Conservation (phyloP, 208 protist species). For the Phytomonas sp. region DNA sequence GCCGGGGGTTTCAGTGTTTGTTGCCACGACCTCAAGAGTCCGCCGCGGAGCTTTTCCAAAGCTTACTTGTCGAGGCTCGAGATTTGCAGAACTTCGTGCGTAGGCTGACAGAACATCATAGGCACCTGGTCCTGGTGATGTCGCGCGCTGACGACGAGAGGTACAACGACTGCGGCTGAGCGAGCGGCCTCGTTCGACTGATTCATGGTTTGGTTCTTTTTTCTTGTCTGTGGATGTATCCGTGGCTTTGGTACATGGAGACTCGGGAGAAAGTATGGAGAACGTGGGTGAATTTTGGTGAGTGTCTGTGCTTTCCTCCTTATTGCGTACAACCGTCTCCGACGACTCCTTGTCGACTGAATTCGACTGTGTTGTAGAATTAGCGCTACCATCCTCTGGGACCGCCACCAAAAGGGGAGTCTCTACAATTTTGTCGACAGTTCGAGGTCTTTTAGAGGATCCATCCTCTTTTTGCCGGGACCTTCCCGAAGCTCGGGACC, state of each 20-base stretch:
- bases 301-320: background rate
- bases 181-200: background rate
- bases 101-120: conserved; percentile 46
- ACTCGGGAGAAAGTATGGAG: background rate
- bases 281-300: background rate
- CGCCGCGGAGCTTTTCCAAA: background rate
- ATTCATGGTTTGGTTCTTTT: background rate
- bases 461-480: background rate
- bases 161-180: conserved; percentile 12
- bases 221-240: background rate
- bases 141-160: conserved; percentile 7
- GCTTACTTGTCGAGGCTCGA: background rate
- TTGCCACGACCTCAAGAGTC: background rate
- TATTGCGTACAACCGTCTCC: background rate
- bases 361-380: background rate
- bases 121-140: conserved; percentile 43
- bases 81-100: conserved; percentile 16
- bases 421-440: background rate
- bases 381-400: background rate
- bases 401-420: background rate
- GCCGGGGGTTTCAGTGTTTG: conserved; percentile 12
- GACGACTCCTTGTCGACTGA: background rate
- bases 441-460: background rate
- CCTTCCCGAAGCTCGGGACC: background rate
- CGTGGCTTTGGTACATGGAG: background rate